A percentile compares a stretch with the other conserved stretches of the same genome.
Evolutionary conservation across 345 rosid genomes (phyloP).

Genomic region (Mallotus nudiflorus): DNA sequence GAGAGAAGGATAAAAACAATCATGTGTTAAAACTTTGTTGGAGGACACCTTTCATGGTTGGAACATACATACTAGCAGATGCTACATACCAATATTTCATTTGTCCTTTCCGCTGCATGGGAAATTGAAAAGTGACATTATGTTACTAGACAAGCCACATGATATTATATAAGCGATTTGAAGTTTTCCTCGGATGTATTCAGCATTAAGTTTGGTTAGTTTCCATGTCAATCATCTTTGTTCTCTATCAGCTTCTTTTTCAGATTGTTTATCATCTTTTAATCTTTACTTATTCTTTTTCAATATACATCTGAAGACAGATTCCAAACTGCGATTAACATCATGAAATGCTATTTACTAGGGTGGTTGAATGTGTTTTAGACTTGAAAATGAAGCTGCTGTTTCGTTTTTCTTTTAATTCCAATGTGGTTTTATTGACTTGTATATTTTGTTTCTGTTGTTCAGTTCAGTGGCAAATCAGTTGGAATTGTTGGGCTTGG

Average conservation of each 20-base stretch:
- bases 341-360: too few species aligned
- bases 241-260: too few species aligned
- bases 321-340: too few species aligned
- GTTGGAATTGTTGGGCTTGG: conserved; percentile 64
- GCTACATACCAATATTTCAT: neutral
- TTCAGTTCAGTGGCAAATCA: conserved; percentile 61
- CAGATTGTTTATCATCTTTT: neutral
- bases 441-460: conserved; percentile 11
- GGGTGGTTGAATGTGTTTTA: neutral
- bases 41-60: neutral
- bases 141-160: too few species aligned
- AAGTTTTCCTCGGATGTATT: too few species aligned
- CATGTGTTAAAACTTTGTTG: neutral
- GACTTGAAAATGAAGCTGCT: neutral
- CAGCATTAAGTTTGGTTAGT: too few species aligned
- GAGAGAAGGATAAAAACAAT: too few species aligned
- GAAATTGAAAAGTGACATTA: too few species aligned
- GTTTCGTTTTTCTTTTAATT: neutral
- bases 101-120: neutral
- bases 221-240: too few species aligned
- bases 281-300: too few species aligned
- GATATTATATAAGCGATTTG: too few species aligned
- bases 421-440: neutral
- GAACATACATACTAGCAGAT: neutral
- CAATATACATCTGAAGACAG: too few species aligned